Conservation (phyloP, 2,329 filamentous ascomycete species). For the Trichoderma atroviride region DNA sequence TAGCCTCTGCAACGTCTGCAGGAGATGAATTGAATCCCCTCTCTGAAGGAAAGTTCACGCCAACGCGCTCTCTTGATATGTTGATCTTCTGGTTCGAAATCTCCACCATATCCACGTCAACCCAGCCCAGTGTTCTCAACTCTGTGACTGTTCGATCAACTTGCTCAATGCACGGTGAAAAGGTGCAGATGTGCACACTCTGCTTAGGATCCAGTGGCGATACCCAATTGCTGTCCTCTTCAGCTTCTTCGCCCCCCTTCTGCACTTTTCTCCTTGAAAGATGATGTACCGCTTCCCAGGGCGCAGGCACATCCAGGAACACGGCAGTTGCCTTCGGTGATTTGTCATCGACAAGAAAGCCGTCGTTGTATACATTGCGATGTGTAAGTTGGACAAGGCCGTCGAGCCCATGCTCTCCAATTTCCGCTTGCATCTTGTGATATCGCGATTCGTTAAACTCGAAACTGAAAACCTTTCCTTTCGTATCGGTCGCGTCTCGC, state of each 20-base stretch:
- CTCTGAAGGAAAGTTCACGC: conserved; percentile 65
- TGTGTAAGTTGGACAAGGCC: conserved; percentile 72
- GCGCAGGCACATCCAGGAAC: conserved; percentile 79
- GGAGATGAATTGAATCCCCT: conserved; percentile 71
- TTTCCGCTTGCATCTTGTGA: conserved; percentile 68
- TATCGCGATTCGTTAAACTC: conserved; percentile 78
- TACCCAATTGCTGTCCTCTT: conserved; percentile 46
- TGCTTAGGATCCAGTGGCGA: conserved; percentile 72
- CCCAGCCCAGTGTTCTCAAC: conserved; percentile 81
- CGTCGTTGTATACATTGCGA: conserved; percentile 76
- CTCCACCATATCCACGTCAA: conserved; percentile 92
- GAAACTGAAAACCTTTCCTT: conserved; percentile 77
- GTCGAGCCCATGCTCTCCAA: conserved; percentile 67
- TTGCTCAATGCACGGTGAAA: conserved; percentile 96
- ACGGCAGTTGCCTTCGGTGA: conserved; percentile 69
- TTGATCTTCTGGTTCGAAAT: conserved; percentile 78
- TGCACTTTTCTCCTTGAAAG: conserved; percentile 58
- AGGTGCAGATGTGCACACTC: conserved; percentile 82
- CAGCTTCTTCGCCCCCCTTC: conserved; percentile 32
- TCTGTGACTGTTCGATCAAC: conserved; percentile 82
- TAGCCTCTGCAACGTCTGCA: conserved; percentile 76
- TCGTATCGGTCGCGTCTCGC: conserved; percentile 45
- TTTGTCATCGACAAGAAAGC: conserved; percentile 65
- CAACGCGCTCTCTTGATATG: conserved; percentile 78
- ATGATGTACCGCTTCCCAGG: conserved; percentile 78